phyloP scores from a whole-genome alignment of 306 rosid species.

The Myrica gale region DNA sequence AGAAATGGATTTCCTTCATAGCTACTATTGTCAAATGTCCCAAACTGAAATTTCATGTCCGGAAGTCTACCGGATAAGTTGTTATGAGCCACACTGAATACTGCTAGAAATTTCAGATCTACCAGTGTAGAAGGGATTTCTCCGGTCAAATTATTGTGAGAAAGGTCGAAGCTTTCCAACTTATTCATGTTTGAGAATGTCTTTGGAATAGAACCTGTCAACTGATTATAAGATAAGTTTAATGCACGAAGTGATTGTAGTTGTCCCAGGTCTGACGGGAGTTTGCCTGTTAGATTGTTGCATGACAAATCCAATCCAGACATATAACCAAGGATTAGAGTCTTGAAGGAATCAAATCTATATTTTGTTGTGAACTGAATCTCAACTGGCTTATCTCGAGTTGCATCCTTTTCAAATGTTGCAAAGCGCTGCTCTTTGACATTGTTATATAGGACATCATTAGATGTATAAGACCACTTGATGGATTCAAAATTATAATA shows the following conservation, averaged over 20 bases:
- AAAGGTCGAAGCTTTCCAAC: constrained; percentile 2
- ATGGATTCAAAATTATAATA: too few species aligned
- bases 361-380: not conserved
- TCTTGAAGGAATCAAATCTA: not conserved
- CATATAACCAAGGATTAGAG: not conserved
- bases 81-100: too few species aligned
- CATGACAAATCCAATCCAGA: constrained; percentile 10
- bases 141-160: too few species aligned
- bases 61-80: too few species aligned
- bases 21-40: too few species aligned
- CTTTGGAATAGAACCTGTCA: constrained; percentile 2
- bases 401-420: not conserved
- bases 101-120: too few species aligned
- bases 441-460: too few species aligned
- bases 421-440: too few species aligned
- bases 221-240: constrained; percentile 18
- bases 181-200: not conserved
- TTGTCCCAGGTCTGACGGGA: not conserved
- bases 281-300: not conserved
- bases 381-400: not conserved
- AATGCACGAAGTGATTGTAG: not conserved
- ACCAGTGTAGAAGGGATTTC: too few species aligned
- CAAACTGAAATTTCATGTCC: too few species aligned
- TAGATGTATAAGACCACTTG: too few species aligned
- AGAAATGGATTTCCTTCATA: not conserved